Evolutionary conservation across 2,329 filamentous ascomycete genomes (phyloP), one percentile per base, ranked within the genome.

Genomic region (Aspergillus quadrilineatus): DNA sequence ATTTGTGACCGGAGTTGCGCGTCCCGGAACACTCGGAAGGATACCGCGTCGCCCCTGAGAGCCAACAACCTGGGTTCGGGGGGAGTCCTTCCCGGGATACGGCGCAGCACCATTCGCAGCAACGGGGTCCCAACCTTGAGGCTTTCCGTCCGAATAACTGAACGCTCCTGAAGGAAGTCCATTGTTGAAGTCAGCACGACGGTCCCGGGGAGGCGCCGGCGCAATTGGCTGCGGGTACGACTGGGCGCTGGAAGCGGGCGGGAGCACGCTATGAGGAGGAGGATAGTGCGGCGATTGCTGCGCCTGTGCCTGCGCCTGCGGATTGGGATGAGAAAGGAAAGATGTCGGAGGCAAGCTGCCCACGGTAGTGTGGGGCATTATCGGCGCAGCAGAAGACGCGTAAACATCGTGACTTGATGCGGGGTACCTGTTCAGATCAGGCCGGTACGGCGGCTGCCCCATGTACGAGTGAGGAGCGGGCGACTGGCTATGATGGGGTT

Each of bases 11-110:
- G 91, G 90, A 53, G 90, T 86, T 55, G 92, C 89, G 58, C 92
- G 83, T 43, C 92, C 92, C 30, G 92, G 91, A 60, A 92, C 92
- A 67, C 92, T 96, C 14, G 93, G 93, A 60, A 97, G 78, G 39
- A 97, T 95, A 48, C 93, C 93, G 64, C 93, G 85, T 62, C 93
- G 87, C 57, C 93, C 93, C 77, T 97, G 93, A 28, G 92, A 96
- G 53, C 93, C 93, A 53, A 97, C 93, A 48, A 97, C 93, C 70
- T 97, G 93, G 32, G 91, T 94, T 14, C 75, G 72, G 47, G 75
- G 75, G 9, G 72, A 71, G 55, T 79, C 76, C 63, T 76, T 77
- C 29, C 73, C 68, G 46, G 70, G 69, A 55, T 75, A 74, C 5
- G 70, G 67, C 30, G 71, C 69, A 52, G 69, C 64, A 52, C 74